A percentile compares a stretch with the other conserved stretches of the same genome.
Evolutionary conservation across 2,329 filamentous ascomycete genomes (phyloP).

Genomic region (Bipolaris cookei): DNA sequence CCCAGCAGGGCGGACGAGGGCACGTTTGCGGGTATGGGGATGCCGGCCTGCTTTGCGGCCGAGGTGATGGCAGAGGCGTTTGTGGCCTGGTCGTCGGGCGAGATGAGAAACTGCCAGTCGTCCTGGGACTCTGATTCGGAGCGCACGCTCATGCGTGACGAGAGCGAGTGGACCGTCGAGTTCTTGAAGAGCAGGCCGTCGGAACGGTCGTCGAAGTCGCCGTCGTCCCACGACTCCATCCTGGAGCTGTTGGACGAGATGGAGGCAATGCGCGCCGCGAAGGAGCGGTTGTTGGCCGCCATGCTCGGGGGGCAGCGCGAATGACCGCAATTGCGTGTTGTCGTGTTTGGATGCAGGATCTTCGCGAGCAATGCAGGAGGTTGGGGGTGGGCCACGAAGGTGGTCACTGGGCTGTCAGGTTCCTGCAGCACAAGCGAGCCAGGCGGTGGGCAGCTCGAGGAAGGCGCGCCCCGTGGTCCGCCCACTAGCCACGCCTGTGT

Average conservation of each 20-base stretch:
- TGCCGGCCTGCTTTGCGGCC: constrained; percentile 85
- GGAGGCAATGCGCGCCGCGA: constrained; percentile 49
- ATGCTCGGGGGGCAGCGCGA: constrained; percentile 28
- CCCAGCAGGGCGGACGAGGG: constrained; percentile 88
- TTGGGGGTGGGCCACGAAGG: constrained; percentile 15
- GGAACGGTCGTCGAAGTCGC: constrained; percentile 51
- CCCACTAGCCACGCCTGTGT: constrained; percentile 12
- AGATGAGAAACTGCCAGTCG: constrained; percentile 84
- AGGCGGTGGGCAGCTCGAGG: constrained; percentile 12
- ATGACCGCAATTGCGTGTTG: constrained; percentile 26
- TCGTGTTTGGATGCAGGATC: constrained; percentile 16
- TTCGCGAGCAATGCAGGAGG: constrained; percentile 10
- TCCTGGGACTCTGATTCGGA: constrained; percentile 82
- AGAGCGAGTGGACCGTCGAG: constrained; percentile 75
- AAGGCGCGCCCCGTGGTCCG: constrained; percentile 12
- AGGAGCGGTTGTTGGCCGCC: constrained; percentile 46
- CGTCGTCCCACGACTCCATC: constrained; percentile 71
- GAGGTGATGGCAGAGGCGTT: constrained; percentile 80
- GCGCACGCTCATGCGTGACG: constrained; percentile 81
- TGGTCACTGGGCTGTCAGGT: constrained; percentile 15
- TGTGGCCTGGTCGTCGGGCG: constrained; percentile 82
- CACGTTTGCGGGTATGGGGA: constrained; percentile 85
- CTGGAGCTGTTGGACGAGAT: constrained; percentile 62
- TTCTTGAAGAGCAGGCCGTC: constrained; percentile 74
- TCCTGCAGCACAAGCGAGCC: constrained; percentile 16